Percentiles rank a stretch among this genome's conserved stretches.
Evolutionary conservation across 768 basidiomycete genomes (phyloP).

Genomic region (Leccinum obscurum): DNA sequence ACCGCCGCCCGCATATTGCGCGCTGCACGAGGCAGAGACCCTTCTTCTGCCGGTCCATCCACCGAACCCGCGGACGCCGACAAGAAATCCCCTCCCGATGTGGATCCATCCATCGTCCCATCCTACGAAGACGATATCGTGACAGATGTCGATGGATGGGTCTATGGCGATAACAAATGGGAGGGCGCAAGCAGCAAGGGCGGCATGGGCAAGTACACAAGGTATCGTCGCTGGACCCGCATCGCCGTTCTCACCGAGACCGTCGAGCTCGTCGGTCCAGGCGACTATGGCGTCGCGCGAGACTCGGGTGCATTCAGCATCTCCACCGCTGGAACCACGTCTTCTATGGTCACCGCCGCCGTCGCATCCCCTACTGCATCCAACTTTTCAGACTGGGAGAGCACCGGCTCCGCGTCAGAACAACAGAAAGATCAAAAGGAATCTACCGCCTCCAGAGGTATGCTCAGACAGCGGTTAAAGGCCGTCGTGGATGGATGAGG

Average conservation of each 20-base stretch:
- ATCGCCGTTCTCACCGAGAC: constrained; percentile 76
- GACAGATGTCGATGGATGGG: constrained; percentile 90
- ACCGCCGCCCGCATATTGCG: constrained; percentile 48
- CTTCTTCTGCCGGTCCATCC: constrained; percentile 12
- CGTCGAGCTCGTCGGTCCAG: constrained; percentile 52
- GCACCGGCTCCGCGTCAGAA: constrained; percentile 26
- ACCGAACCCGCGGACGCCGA: constrained; percentile 26
- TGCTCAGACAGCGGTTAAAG: constrained; percentile 33
- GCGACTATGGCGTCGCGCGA: constrained; percentile 32
- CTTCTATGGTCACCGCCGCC: constrained; percentile 28
- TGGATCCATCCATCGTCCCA: constrained; percentile 31
- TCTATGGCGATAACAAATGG: constrained; percentile 97
- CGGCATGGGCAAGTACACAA: constrained; percentile 91
- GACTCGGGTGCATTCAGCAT: constrained; percentile 25
- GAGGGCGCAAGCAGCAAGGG: constrained; percentile 72
- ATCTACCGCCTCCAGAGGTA: constrained; percentile 10
- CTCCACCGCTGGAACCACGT: constrained; percentile 14
- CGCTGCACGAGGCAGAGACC: constrained; percentile 51
- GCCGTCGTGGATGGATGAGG: constrained; percentile 29
- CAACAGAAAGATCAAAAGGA: constrained; percentile 22
- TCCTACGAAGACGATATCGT: constrained; percentile 49
- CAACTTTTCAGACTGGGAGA: constrained; percentile 32
- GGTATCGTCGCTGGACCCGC: constrained; percentile 84
- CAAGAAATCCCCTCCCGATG: constrained; percentile 24
- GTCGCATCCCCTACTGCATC: constrained; percentile 31